Evolutionary conservation across 345 rosid species (phyloP).

Genomic region (Acer negundo): DNA sequence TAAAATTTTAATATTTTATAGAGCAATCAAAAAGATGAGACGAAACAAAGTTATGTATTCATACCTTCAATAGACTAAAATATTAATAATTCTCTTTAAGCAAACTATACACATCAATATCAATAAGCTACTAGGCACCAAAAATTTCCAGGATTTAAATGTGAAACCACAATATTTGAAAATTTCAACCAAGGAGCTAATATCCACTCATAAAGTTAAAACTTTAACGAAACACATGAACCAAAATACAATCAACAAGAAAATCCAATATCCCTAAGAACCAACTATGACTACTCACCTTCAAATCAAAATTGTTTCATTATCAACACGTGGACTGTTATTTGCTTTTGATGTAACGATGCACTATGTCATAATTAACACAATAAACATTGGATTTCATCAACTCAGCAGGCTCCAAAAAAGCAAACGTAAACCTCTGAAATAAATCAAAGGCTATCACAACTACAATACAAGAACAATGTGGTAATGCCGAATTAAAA

Average conservation of each 20-base stretch:
- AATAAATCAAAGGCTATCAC: background rate
- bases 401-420: background rate
- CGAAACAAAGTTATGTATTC: background rate
- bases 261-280: background rate
- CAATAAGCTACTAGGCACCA: background rate
- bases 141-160: background rate
- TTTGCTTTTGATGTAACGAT: background rate
- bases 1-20: too few relatives aligned
- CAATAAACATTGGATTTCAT: background rate
- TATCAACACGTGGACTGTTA: background rate
- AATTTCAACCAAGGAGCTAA: background rate
- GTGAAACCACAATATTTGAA: background rate
- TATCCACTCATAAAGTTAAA: background rate
- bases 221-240: background rate
- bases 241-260: background rate
- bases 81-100: background rate
- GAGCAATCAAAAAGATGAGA: background rate
- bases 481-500: background rate
- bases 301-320: background rate
- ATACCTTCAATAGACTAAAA: background rate
- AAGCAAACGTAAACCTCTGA: background rate
- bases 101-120: conserved; percentile 1
- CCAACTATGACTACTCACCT: background rate
- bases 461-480: background rate
- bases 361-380: background rate